These are phyloP conservation scores for Fusarium cicatricum DNA, from an alignment of 2,329 filamentous ascomycete species.

Conservation along the genomic window DNA sequence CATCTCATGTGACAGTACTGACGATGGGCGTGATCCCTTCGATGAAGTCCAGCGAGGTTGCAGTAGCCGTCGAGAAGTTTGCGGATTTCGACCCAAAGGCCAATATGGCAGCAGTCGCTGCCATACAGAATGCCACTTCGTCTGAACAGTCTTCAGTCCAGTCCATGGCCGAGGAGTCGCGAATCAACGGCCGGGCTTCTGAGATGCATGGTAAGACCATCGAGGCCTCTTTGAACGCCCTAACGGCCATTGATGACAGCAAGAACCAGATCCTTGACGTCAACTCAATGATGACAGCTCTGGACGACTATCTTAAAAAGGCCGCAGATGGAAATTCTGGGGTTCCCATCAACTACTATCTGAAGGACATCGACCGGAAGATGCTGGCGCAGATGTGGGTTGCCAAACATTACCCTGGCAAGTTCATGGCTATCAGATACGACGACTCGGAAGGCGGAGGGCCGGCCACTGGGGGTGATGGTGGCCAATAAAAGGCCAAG, in stretches of 20 bases:
- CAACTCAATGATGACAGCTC: slow-evolving; percentile 25
- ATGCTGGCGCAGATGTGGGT: slow-evolving; percentile 31
- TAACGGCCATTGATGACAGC: slow-evolving; percentile 9
- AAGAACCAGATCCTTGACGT: slow-evolving; percentile 21
- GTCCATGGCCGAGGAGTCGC: background rate
- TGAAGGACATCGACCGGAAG: slow-evolving; percentile 26
- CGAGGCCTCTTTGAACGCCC: background rate
- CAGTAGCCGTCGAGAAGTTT: slow-evolving; percentile 8
- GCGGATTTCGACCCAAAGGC: slow-evolving; percentile 4
- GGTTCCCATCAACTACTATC: slow-evolving; percentile 30
- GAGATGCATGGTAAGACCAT: background rate
- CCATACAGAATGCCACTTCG: slow-evolving; percentile 1
- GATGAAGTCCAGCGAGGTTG: slow-evolving; percentile 5
- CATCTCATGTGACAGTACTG: slow-evolving; percentile 16
- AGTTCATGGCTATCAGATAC: slow-evolving; percentile 19
- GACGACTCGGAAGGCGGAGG: slow-evolving; percentile 13
- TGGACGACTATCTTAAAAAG: slow-evolving; percentile 26
- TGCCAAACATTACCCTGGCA: slow-evolving; percentile 26
- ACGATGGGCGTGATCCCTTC: slow-evolving; percentile 11
- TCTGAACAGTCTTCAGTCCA: slow-evolving; percentile 1
- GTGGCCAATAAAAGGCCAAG: background rate
- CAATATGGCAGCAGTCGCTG: background rate
- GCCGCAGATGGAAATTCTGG: slow-evolving; percentile 1
- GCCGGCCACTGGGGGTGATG: background rate
- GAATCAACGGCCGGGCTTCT: background rate